Evolutionary conservation across 1,284 basidiomycete species (phyloP).

Genomic region (Tylopilus sp.): DNA sequence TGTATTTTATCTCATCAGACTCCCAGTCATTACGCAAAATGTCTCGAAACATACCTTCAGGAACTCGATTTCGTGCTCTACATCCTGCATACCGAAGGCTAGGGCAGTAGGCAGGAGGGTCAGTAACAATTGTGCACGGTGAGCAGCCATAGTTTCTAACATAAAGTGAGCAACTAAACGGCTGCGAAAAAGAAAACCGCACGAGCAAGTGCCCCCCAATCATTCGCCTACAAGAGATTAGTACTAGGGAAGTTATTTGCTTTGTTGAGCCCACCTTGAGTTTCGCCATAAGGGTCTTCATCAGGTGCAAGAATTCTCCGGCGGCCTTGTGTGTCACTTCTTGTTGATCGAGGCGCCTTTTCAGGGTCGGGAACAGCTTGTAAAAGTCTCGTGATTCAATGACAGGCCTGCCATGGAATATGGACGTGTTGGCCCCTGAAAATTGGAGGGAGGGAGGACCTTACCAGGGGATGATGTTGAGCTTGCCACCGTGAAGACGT

Average conservation of each 20-base stretch:
- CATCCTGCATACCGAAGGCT: conserved; percentile 56
- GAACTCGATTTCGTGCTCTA: conserved; percentile 54
- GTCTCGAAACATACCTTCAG: conserved; percentile 53
- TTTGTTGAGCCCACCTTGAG: conserved; percentile 56
- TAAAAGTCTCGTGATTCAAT: conserved; percentile 72
- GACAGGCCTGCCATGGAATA: conserved; percentile 55
- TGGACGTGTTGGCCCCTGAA: background rate
- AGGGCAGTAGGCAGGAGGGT: conserved; percentile 57
- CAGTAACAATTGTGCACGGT: conserved; percentile 59
- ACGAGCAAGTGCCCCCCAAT: conserved; percentile 74
- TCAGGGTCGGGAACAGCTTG: conserved; percentile 58
- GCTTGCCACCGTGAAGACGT: conserved; percentile 60
- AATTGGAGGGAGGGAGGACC: background rate
- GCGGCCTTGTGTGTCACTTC: conserved; percentile 59
- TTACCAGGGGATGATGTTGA: conserved; percentile 66
- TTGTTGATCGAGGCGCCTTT: conserved; percentile 59
- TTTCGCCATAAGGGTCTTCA: conserved; percentile 75
- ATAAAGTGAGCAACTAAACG: conserved; percentile 1
- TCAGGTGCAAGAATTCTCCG: conserved; percentile 64
- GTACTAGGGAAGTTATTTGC: background rate
- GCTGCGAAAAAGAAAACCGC: conserved; percentile 26
- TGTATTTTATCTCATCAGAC: background rate
- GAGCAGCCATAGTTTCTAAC: conserved; percentile 66
- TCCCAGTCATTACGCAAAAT: background rate
- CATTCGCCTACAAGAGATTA: conserved; percentile 57